Evolutionary conservation across 306 rosid species (phyloP), one percentile per base, ranked within the genome.

Genomic region (Fagus crenata): DNA sequence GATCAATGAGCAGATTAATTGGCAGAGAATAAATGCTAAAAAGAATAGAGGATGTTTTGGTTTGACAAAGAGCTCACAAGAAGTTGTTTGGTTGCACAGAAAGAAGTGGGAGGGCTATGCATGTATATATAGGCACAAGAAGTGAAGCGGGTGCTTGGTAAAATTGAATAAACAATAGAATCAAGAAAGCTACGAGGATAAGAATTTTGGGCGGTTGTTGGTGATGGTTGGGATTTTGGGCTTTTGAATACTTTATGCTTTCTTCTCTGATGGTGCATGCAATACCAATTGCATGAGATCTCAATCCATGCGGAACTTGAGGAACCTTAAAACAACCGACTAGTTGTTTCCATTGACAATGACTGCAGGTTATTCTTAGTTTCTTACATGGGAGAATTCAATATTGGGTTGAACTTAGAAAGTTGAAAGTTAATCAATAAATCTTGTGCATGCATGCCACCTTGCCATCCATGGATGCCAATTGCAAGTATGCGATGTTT

Each of bases 41-140:
- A 61, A 32, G 71, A n/a, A 39, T 17, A 39, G 17, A 36, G 14
- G 49, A 39, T 37, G 28, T 7, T 5, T 3, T 1, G n/a, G 18
- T 7, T 37, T n/a, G 49, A 39, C 32, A 39, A 15, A 65, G 49
- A 65, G 0, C 13, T 5, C 2, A 42, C 2, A 42, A 60, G 7
- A n/a, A 74, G 74, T 49, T 39, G 14, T 13, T 70, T 33, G 32
- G 46, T 81, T 81, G 77, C 41, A 69, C 6, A 2, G 35, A 36
- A 59, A 76, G 46, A 33, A 65, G 31, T 46, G 71, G 49, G 36
- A 53, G 51, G 53, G 49, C 31, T 4, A 12, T n/a, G 41, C 6
- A 65, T 7, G 18, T 77, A 81, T 79, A 65, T 77, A 88, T 84
- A 86, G 82, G 41, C 11, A 40, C 37, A 41, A 37, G 68, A 82